Base-by-base conservation (phyloP, 139 green algal species). In the Micromonas pusilla region DNA sequence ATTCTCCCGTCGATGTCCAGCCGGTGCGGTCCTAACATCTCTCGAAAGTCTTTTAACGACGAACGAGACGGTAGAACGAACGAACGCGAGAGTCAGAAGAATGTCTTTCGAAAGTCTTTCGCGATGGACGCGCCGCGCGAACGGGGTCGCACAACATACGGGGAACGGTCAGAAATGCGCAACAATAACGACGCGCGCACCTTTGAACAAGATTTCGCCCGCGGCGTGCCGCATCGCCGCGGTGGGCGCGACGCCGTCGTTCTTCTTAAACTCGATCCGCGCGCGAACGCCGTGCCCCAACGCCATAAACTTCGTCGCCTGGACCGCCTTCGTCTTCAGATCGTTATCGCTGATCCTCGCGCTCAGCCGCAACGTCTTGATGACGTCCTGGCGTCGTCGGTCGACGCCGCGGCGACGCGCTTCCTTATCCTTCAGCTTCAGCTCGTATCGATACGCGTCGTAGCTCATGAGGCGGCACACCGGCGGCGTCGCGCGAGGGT, bases 401-500 rank as follows among this genome's bases (percentile, higher is more conserved):
- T 63, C 19, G 0, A n/a, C 2, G 2, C 1, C 20, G 82, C 89
- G 89, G 66, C 88, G 88, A 63, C 85, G 84, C 3, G 80, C 53
- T 20, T 91, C 87, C 74, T 89, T 91, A 31, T 77, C 76, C 5
- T 80, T 79, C 86, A 88, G 90, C 53, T 82, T 73, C 66, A 85
- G 79, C 82, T 92, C 84, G 63, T 90, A 93, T 28, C 89, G 87
- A 83, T 83, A 88, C 78, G 90, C 89, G 65, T 67, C 77, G 33
- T 78, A 86, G n/a, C 90, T 83, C 63, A 93, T 81, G 9, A 93
- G 54, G 21, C 87, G 78, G 72, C 82, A 89, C 37, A 92, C 86
- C 4, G 88, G 88, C 9, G 88, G 88, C 34, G 62, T 34, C 9
- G 86, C 80, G 63, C 88, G 82, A 0, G 79, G 73, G 25, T 76